Percentiles rank a stretch among this genome's conserved stretches.
Conservation (phyloP, 2,329 filamentous ascomycete species). For the Colletotrichum neosansevieriae region DNA sequence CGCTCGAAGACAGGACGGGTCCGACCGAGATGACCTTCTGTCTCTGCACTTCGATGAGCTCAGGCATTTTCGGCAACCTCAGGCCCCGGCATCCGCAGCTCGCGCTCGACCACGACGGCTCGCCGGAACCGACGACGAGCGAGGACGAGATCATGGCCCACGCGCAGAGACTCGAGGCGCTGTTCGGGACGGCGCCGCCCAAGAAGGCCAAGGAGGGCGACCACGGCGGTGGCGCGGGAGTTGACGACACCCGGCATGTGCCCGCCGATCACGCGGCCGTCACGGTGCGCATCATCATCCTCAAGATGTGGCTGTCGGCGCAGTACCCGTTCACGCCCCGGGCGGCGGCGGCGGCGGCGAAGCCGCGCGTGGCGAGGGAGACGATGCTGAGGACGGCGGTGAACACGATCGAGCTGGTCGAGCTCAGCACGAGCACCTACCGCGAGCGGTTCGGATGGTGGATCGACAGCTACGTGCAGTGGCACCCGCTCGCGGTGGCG, state of each 20-base stretch:
- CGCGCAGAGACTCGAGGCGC: constrained; percentile 53
- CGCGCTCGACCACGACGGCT: constrained; percentile 25
- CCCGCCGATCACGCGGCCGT: constrained; percentile 54
- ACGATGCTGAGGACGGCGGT: constrained; percentile 61
- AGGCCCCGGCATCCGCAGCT: constrained; percentile 52
- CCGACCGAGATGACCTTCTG: constrained; percentile 57
- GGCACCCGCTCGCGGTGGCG: constrained; percentile 66
- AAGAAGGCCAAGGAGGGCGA: not conserved
- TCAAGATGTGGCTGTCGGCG: constrained; percentile 60
- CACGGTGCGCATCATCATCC: constrained; percentile 56
- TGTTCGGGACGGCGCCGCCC: constrained; percentile 53
- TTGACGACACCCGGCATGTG: constrained; percentile 43
- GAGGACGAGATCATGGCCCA: constrained; percentile 56
- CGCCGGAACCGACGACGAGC: constrained; percentile 41
- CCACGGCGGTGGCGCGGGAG: not conserved
- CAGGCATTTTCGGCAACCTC: constrained; percentile 51
- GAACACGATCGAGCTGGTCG: constrained; percentile 58
- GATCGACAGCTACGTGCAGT: constrained; percentile 64
- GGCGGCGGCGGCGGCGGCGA: constrained; percentile 42
- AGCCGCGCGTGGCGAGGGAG: constrained; percentile 52
- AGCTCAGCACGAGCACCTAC: constrained; percentile 49
- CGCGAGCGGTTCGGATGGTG: constrained; percentile 60
- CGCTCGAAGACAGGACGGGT: constrained; percentile 51
- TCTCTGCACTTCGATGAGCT: constrained; percentile 55
- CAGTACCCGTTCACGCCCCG: constrained; percentile 58